Evolutionary conservation across 495 filamentous ascomycete species (phyloP), one percentile per base, ranked within the genome.

Genomic region (Penicillium cinerascens): DNA sequence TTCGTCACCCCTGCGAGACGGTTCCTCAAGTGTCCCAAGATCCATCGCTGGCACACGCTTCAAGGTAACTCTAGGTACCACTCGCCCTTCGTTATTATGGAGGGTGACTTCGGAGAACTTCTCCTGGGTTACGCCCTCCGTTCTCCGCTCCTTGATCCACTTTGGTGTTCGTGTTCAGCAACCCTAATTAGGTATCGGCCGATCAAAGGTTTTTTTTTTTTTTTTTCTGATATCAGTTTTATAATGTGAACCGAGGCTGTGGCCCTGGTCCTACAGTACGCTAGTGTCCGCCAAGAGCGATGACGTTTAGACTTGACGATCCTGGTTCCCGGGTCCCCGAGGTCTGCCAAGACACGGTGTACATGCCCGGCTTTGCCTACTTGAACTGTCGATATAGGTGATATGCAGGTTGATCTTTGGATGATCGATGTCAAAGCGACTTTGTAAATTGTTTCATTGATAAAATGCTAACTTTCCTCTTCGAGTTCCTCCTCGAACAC

Each of bases 401-500:
- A 33, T 33, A 11, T 33, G 29, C 29, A 33, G 29, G 11, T 33
- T 13, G 11, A 33, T 33, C 22, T 23, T 23, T 23, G 6, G n/a
- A n/a, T n/a, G n/a, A n/a, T n/a, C n/a, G n/a, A 2, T 23, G 22
- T 23, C 22, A 2, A 6, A 23, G 22, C 6, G 22, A 23, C 22
- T 23, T 33, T 13, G 29, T 15, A 43, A 25, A 11, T 13, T 23
- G 23, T 21, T 4, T 38, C 21, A 26, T 17, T 51, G 42, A 9
- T n/a, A 36, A 13, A 33, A 16, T 16, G n/a, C 38, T 49, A 7
- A 39, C 15, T 39, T 23, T 18, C 20, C 7, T 17, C 20, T n/a
- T 44, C 16, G 10, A 71, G 55, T 7, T 72, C 67, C 40, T 63
- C 56, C 49, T 74, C 65, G 47, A 75, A 77, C 1, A 50, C 46